A percentile compares a stretch with the other conserved stretches of the same genome.
phyloP scores from a whole-genome alignment of 2,329 filamentous ascomycete species.

The Penicillium sp. region DNA sequence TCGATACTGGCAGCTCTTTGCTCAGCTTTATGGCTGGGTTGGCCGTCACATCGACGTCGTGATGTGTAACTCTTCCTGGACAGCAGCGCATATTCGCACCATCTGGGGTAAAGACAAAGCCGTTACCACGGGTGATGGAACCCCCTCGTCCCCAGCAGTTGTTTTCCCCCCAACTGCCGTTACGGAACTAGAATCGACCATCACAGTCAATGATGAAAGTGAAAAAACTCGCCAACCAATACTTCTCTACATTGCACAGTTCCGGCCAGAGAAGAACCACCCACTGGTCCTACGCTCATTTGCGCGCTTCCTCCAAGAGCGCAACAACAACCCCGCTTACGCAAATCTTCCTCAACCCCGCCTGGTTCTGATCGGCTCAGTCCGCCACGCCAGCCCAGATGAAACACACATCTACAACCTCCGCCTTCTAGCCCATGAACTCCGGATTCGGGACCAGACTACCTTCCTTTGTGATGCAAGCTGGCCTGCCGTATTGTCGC shows the following conservation, averaged over 20 bases:
- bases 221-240: conserved; percentile 72
- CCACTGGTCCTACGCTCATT: conserved; percentile 84
- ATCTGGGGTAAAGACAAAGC: conserved; percentile 70
- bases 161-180: conserved; percentile 95
- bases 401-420: conserved; percentile 77
- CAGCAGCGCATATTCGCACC: conserved; percentile 76
- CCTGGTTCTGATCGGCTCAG: conserved; percentile 86
- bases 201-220: conserved; percentile 71
- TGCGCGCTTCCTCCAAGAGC: conserved; percentile 69
- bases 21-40: conserved; percentile 77
- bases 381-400: conserved; percentile 68
- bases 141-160: conserved; percentile 54
- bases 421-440: conserved; percentile 81
- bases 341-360: conserved; percentile 54
- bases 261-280: conserved; percentile 97
- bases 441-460: conserved; percentile 80
- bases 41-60: conserved; percentile 87
- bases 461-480: conserved; percentile 88
- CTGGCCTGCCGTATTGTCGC: conserved; percentile 83
- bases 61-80: conserved; percentile 98
- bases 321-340: conserved; percentile 55
- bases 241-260: conserved; percentile 93
- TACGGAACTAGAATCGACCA: conserved; percentile 74
- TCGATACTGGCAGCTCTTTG: conserved; percentile 85
- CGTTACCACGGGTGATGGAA: conserved; percentile 45